phyloP scores from a whole-genome alignment of 2,329 filamentous ascomycete genomes.

The Dactylellina sp. region DNA sequence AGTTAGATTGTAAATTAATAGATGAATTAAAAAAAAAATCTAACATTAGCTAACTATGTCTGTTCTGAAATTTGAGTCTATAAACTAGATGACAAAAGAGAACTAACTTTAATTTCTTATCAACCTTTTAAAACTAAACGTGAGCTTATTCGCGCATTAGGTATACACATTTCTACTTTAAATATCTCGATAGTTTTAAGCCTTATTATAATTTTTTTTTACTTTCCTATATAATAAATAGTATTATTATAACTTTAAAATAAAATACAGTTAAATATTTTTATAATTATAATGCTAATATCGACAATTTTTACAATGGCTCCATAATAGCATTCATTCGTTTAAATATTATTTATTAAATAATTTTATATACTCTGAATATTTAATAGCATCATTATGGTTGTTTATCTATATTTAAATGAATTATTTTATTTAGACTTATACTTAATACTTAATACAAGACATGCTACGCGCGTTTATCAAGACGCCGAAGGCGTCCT shows the following conservation, averaged over 20 bases:
- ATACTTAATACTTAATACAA: too few relatives aligned
- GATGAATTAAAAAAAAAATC: slow-evolving; percentile 30
- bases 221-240: neutral
- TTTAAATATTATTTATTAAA: too few relatives aligned
- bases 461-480: too few relatives aligned
- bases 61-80: slow-evolving; percentile 36
- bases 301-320: too few relatives aligned
- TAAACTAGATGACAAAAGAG: slow-evolving; percentile 33
- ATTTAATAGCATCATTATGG: too few relatives aligned
- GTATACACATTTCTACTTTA: slow-evolving; percentile 18
- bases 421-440: too few relatives aligned
- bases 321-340: too few relatives aligned
- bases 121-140: slow-evolving; percentile 52
- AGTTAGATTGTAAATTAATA: slow-evolving; percentile 42
- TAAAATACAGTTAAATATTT: slow-evolving; percentile 9
- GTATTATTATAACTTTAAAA: slow-evolving; percentile 34
- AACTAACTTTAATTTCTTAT: slow-evolving; percentile 45
- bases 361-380: too few relatives aligned
- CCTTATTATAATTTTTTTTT: slow-evolving; percentile 18
- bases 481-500: too few relatives aligned
- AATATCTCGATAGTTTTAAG: slow-evolving; percentile 16
- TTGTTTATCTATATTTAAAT: too few relatives aligned
- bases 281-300: too few relatives aligned
- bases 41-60: slow-evolving; percentile 15
- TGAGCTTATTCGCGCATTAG: slow-evolving; percentile 29